Evolutionary conservation across 176 grass and related monocot genomes (phyloP), one percentile per base, ranked within the genome.

Genomic region (Miscanthus lutarioriparius): DNA sequence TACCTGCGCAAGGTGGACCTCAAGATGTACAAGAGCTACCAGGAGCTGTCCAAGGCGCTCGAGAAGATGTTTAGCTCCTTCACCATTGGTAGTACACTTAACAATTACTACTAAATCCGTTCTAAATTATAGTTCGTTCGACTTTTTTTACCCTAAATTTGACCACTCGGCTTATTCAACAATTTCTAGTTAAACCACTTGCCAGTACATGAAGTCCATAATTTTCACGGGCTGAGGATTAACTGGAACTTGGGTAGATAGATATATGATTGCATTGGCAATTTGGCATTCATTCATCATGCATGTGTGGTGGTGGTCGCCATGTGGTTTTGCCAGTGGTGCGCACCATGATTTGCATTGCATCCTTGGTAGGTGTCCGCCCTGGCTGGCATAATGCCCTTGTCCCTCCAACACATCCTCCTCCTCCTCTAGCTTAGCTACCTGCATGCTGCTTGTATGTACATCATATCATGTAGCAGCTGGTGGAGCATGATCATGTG

Each of bases 1-100:
- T 98, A 98, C 80, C 93, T 98, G 43, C 91, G 96, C 48, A 95
- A 98, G 88, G 91, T 98, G 71, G 93, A 99, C 81, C 93, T 99
- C 32, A 96, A 84, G 38, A 91, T 84, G 89, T 94, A 99, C 89
- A 94, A 64, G 49, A 96, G 88, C 90, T 99, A 99, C 90, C 86
- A 94, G 74, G 91, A 99, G 37, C 93, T 99, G 70, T 96, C 96
- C 80, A 83, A 76, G 69, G 93, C 91, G n/a, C 87, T 99, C 4
- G 89, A 96, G 86, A 96, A 91, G 63, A 94, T 99, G 96, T 94
- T 99, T 86, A 90, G 86, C 78, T 96, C 93, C 73, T 96, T 99
- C 91, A 93, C 96, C 80, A 87, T 85, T 25, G 93, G 91, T 95
- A 22, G n/a, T 11, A 13, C 14, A 48, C 45, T 16, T 4, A 16